phyloP scores from a whole-genome alignment of 441 rosid genomes.

The Populus trichocarpa region DNA sequence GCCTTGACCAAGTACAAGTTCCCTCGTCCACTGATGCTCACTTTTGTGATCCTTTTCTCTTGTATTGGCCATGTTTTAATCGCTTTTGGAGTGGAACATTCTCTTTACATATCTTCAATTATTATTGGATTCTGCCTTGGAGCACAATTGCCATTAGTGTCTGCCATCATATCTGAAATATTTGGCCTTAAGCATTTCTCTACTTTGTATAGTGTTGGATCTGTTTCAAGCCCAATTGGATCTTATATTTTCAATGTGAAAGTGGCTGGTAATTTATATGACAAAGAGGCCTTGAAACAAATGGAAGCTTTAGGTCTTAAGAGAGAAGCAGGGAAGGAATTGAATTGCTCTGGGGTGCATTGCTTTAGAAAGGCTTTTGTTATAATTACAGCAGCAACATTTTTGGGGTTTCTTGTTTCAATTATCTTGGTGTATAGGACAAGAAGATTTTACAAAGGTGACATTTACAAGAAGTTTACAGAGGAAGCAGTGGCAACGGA shows the following conservation, averaged over 20 bases:
- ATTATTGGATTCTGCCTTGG: conserved; percentile 31
- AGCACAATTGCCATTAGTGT: conserved; percentile 23
- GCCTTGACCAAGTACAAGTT: conserved; percentile 25
- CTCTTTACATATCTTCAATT: conserved; percentile 19
- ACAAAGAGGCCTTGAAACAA: conserved; percentile 25
- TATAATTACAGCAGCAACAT: conserved; percentile 16
- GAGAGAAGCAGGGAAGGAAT: conserved; percentile 13
- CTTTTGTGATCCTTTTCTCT: conserved; percentile 16
- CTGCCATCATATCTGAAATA: conserved; percentile 26
- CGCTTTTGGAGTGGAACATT: conserved; percentile 12
- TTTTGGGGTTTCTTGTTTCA: conserved; percentile 24
- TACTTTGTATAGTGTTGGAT: conserved; percentile 22
- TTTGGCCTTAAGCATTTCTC: conserved; percentile 28
- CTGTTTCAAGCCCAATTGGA: conserved; percentile 20
- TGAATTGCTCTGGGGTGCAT: conserved; percentile 19
- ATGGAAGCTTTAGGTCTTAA: conserved; percentile 11
- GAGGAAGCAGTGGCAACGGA: neutral
- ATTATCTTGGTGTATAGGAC: conserved; percentile 15
- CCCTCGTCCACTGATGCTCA: conserved; percentile 28
- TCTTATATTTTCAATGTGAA: conserved; percentile 22
- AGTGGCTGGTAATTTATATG: conserved; percentile 24
- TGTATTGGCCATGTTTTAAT: conserved; percentile 24
- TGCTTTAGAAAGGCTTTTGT: conserved; percentile 24
- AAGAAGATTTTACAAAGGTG: conserved; percentile 13
- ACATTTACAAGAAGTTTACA: conserved; percentile 17